Evolutionary conservation across 1,284 basidiomycete species (phyloP).

Genomic region (Flammula alnicola): DNA sequence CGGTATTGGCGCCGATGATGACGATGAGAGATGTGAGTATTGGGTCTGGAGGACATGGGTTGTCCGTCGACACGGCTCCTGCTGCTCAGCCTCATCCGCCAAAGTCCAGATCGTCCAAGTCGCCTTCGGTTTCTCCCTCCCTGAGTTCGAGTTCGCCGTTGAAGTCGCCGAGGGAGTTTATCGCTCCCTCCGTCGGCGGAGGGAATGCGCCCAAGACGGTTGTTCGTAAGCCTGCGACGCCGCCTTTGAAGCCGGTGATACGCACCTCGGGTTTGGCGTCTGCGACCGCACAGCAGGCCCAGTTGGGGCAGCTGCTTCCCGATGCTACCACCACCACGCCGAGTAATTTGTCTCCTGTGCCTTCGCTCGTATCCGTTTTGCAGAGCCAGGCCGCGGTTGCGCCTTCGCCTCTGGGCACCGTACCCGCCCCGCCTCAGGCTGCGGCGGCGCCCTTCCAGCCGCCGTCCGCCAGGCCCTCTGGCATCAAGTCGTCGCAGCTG

Average conservation of each 20-base stretch:
- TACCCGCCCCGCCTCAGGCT: neutral
- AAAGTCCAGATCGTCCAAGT: conserved; percentile 12
- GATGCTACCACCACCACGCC: conserved; percentile 6
- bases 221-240: conserved; percentile 1
- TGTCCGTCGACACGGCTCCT: conserved; percentile 26
- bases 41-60: conserved; percentile 30
- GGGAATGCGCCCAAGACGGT: conserved; percentile 1
- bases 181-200: conserved; percentile 15
- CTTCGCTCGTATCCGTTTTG: neutral
- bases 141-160: conserved; percentile 25
- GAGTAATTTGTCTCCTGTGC: conserved; percentile 3
- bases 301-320: neutral
- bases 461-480: no score
- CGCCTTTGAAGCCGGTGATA: conserved; percentile 8
- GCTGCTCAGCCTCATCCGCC: conserved; percentile 18
- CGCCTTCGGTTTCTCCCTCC: conserved; percentile 22
- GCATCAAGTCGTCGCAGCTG: conserved; percentile 24
- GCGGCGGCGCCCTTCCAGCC: neutral
- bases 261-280: conserved; percentile 11
- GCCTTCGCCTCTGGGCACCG: neutral
- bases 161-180: conserved; percentile 27
- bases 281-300: no score
- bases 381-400: neutral
- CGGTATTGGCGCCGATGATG: conserved; percentile 29
- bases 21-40: conserved; percentile 30